These are phyloP conservation scores for Stylonectria norvegica DNA, from an alignment of 2,329 filamentous ascomycete genomes.

Conservation along the genomic window DNA sequence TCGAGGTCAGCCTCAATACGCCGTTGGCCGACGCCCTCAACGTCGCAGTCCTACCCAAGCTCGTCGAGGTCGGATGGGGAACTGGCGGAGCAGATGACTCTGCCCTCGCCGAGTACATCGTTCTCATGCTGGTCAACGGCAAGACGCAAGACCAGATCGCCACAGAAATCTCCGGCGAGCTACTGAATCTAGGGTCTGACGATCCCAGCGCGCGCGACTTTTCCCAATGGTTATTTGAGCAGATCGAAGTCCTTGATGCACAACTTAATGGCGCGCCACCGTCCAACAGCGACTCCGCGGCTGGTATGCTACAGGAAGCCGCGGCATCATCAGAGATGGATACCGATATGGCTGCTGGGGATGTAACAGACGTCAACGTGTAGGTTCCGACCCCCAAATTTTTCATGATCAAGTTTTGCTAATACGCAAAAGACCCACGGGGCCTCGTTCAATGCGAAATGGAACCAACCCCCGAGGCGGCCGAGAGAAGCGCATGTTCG, in stretches of 20 bases:
- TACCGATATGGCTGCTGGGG: conserved; percentile 67
- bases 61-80: conserved; percentile 90
- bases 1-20: conserved; percentile 73
- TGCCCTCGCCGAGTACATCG: conserved; percentile 90
- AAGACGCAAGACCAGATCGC: conserved; percentile 90
- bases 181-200: conserved; percentile 77
- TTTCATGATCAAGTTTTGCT: not conserved
- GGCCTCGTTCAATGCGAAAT: conserved; percentile 91
- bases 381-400: conserved; percentile 40
- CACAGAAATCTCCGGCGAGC: conserved; percentile 79
- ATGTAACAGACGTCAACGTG: conserved; percentile 52
- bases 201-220: conserved; percentile 82
- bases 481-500: conserved; percentile 78
- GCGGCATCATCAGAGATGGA: conserved; percentile 51
- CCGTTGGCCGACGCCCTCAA: conserved; percentile 82
- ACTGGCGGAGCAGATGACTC: conserved; percentile 73
- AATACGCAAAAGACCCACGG: conserved; percentile 68
- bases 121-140: conserved; percentile 94
- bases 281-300: conserved; percentile 25
- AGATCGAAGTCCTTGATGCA: conserved; percentile 66
- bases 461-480: conserved; percentile 49
- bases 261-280: conserved; percentile 54
- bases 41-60: conserved; percentile 79
- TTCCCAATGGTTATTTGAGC: conserved; percentile 88
- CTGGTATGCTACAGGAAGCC: conserved; percentile 35